Base-by-base conservation (phyloP, 202 grass and related monocot genomes). In the Panicum virgatum region DNA sequence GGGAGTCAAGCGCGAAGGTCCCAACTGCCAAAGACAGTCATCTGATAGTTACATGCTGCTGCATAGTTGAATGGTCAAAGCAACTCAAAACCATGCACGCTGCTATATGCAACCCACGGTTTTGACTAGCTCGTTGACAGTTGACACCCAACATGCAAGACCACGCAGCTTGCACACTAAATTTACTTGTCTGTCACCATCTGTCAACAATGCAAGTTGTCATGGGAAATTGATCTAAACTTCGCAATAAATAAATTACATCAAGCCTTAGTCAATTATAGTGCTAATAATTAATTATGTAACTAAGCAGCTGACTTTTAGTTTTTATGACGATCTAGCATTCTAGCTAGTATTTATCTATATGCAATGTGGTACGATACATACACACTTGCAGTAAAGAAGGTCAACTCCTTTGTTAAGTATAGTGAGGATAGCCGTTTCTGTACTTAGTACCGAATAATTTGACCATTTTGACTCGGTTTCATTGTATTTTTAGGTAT, bases 381-480 rank as follows among this genome's bases (percentile, higher is more conserved):
- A 23, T 26, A 61, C 19, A 22, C 3, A 42, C 32, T 18, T 56
- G 58, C 57, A 44, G 37, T 34, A 26, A 38, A 64, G 39, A 64
- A 66, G 50, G 70, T 81, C 70, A 75, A 81, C 32, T 70, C 4
- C 9, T 68, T 68, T 48, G 11, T 75, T 86, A 75, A 80, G 15
- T 30, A 53, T 25, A 78, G 9, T 38, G 14, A 12, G 51, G 54
- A 2, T 37, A 48, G 45, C 23, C 11, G 14, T 3, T 3, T 59
- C 34, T 64, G 9, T 29, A 46, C 26, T 44, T 37, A 23, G 14
- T 38, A 75, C 81, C 16, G 4, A 66, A 66, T 81, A 81, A 2
- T 86, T 68, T 81, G 77, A 66, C 77, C 61, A 0, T 39, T 67
- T 81, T 81, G 50, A 86, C 69, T 81, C 38, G 15, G 29, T 39